Evolutionary conservation across 148 eudicot species (phyloP), one percentile per base, ranked within the genome.

Genomic region (Rhododendron ferrugineum): DNA sequence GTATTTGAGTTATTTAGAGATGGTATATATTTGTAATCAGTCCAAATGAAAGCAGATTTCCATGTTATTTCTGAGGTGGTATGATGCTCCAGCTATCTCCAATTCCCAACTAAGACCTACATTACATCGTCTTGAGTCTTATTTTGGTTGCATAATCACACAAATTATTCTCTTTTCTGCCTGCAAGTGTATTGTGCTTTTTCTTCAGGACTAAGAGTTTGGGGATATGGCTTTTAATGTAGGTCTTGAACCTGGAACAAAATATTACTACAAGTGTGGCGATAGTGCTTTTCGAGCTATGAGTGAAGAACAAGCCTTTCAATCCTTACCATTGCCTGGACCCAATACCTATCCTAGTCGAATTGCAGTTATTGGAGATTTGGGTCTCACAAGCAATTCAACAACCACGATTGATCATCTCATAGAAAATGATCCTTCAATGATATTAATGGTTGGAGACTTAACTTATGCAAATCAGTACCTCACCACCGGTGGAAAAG

Each of bases 321-420:
- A 93, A 82, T 93, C 94, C 36, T 85, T 94, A 70, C 93, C 94
- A 42, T 80, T 88, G 84, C 93, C 98, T 49, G 89, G 96, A 44
- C 91, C 93, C 2, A 79, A 85, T 83, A 87, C 74, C 30, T 96
- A 93, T 84, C 99, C 99, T 84, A 84, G 86, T 42, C 90, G 96
- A 80, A 90, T 96, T 72, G 99, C 95, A 75, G 84, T 96, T 3
- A 83, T 96, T 68, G 99, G 99, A 84, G 99, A 96, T 88, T 90
- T 96, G 87, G 99, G 99, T 42, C 92, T 93, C 60, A 96, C 99
- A 23, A 90, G 91, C 85, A 96, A 96, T 81, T 89, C 99, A 37
- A 86, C 97, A 28, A 92, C 98, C n/a, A 96, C 99, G 49, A 88
- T 95, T 80, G 91, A 95, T 86, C 99, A 96, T 92, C 91, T 96